Evolutionary conservation across 148 eudicot species (phyloP).

Genomic region (Rhododendron griersonianum): DNA sequence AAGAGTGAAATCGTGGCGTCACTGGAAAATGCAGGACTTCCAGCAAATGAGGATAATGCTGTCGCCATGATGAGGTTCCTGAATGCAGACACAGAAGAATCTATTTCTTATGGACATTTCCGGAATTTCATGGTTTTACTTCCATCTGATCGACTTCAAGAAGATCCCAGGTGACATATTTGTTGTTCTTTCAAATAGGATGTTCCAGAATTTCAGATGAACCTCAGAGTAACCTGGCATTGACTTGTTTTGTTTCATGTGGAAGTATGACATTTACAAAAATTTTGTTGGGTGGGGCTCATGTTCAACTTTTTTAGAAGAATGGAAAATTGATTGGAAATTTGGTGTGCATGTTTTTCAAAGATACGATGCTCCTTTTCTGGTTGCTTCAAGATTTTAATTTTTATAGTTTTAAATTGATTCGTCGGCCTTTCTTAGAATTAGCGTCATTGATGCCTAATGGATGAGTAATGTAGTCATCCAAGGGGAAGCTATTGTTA

Average conservation of each 20-base stretch:
- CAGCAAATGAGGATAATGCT: constrained; percentile 95
- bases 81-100: constrained; percentile 76
- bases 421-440: neutral
- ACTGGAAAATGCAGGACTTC: constrained; percentile 84
- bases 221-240: neutral
- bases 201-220: neutral
- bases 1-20: constrained; percentile 89
- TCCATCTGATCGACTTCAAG: constrained; percentile 90
- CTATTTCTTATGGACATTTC: constrained; percentile 97
- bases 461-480: neutral
- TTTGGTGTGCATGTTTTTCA: neutral
- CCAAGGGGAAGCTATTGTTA: neutral
- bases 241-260: neutral
- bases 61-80: constrained; percentile 95
- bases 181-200: neutral
- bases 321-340: neutral
- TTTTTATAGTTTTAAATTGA: neutral
- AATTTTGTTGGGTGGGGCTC: neutral
- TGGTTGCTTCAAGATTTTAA: neutral
- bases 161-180: constrained; percentile 84
- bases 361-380: neutral
- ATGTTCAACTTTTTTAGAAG: neutral
- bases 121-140: constrained; percentile 92
- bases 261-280: neutral
- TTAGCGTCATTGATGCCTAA: neutral